Conservation (phyloP, 345 rosid genomes). For the Aegle marmelos region DNA sequence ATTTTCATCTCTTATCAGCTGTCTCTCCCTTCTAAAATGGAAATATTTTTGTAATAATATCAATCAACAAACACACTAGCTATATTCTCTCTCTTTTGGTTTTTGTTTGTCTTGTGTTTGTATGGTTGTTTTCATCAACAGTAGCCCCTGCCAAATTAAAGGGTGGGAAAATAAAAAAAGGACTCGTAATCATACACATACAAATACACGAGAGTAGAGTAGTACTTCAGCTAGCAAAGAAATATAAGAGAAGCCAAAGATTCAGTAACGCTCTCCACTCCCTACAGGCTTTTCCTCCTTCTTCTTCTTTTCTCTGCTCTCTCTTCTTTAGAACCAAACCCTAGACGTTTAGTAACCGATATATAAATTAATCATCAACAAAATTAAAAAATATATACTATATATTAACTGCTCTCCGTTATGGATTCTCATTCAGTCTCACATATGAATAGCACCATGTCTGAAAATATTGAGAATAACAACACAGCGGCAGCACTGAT, state of each 20-base stretch:
- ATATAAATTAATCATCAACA: no score
- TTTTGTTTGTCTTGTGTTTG: not conserved
- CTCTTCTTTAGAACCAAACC: slow-evolving; percentile 10
- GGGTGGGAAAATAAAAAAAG: not conserved
- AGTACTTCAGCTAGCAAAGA: slow-evolving; percentile 6
- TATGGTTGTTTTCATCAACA: slow-evolving; percentile 14
- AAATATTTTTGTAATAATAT: slow-evolving; percentile 18
- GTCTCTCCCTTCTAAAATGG: slow-evolving; percentile 20
- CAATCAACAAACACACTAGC: not conserved
- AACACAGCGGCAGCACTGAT: not conserved
- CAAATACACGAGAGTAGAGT: not conserved
- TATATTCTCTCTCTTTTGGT: not conserved
- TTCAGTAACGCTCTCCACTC: not conserved
- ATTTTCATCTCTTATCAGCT: slow-evolving; percentile 5
- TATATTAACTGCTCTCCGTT: not conserved
- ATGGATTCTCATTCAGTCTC: slow-evolving; percentile 26
- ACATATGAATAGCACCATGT: slow-evolving; percentile 17
- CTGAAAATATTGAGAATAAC: not conserved
- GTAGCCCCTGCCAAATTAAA: slow-evolving; percentile 16
- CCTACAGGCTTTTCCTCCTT: no score
- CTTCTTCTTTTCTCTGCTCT: not conserved
- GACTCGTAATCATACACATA: not conserved
- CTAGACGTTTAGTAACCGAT: not conserved
- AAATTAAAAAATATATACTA: no score
- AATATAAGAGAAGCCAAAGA: slow-evolving; percentile 9